Evolutionary conservation across 2,329 filamentous ascomycete species (phyloP).

Genomic region (Sporothrix schenckii): DNA sequence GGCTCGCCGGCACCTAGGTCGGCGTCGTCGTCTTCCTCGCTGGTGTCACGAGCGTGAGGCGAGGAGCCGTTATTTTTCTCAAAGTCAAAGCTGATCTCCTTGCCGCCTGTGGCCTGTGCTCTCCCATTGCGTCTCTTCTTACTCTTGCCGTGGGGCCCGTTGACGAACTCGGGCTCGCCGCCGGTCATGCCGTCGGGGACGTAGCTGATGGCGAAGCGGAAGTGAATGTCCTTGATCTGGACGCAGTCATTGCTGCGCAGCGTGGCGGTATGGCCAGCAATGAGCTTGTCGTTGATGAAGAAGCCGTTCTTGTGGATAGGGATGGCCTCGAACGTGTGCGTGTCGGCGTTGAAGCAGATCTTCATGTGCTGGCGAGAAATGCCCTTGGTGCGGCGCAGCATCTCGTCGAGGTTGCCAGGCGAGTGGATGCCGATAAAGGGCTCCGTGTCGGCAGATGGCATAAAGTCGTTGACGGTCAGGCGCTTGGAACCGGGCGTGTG

Average conservation of each 20-base stretch:
- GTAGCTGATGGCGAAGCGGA: slow-evolving; percentile 70
- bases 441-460: slow-evolving; percentile 63
- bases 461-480: slow-evolving; percentile 62
- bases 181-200: slow-evolving; percentile 61
- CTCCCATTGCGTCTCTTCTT: background rate
- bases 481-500: slow-evolving; percentile 62
- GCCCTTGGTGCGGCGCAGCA: slow-evolving; percentile 66
- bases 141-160: background rate
- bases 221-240: slow-evolving; percentile 70
- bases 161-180: slow-evolving; percentile 49
- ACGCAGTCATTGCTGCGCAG: slow-evolving; percentile 68
- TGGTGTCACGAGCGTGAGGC: slow-evolving; percentile 54
- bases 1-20: slow-evolving; percentile 28
- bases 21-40: slow-evolving; percentile 48
- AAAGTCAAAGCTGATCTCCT: slow-evolving; percentile 75
- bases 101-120: slow-evolving; percentile 50
- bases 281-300: slow-evolving; percentile 65
- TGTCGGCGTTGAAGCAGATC: slow-evolving; percentile 68
- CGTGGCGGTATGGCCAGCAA: slow-evolving; percentile 58
- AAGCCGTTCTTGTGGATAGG: slow-evolving; percentile 68
- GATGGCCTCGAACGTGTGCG: slow-evolving; percentile 66
- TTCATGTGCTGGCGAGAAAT: slow-evolving; percentile 75
- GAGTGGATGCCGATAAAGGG: slow-evolving; percentile 75
- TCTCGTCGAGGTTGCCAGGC: slow-evolving; percentile 55
- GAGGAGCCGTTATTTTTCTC: slow-evolving; percentile 61